Percentiles rank a stretch among this genome's conserved stretches.
Conservation (phyloP, 345 rosid genomes). For the Cardamine resedifolia region DNA sequence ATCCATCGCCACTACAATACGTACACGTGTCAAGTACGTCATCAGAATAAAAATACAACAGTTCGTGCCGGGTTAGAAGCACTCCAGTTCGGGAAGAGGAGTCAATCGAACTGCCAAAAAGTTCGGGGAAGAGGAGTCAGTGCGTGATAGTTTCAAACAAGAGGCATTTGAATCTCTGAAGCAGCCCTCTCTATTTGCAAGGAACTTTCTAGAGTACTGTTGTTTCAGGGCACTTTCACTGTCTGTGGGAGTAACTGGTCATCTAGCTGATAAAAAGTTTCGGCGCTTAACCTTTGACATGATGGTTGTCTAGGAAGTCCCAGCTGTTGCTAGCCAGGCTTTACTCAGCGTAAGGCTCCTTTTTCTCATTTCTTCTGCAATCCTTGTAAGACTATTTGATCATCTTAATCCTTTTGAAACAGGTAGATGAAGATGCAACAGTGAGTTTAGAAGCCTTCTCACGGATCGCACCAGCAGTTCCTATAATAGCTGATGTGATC, state of each 20-base stretch:
- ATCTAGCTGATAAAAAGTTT: constrained; percentile 79
- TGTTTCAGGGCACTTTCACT: constrained; percentile 85
- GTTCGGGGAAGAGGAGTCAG: too few species aligned
- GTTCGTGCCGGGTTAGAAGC: too few species aligned
- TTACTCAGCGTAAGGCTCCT: constrained; percentile 47
- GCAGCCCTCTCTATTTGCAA: constrained; percentile 71
- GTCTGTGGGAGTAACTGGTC: constrained; percentile 58
- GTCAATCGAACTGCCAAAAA: too few species aligned
- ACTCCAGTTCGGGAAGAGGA: too few species aligned
- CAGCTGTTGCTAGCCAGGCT: constrained; percentile 67
- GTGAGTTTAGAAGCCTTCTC: constrained; percentile 90
- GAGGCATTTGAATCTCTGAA: constrained; percentile 81
- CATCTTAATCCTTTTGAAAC: constrained; percentile 13
- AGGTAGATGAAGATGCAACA: constrained; percentile 74
- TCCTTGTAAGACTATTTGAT: background rate
- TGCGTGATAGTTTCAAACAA: constrained; percentile 66
- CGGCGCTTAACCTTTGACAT: constrained; percentile 82
- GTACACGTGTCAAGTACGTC: too few species aligned
- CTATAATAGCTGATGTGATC: constrained; percentile 77
- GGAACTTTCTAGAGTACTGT: constrained; percentile 90
- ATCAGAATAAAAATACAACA: too few species aligned
- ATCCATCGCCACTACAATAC: too few species aligned
- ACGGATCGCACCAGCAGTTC: constrained; percentile 87
- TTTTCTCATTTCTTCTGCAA: constrained; percentile 8
- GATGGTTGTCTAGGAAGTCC: constrained; percentile 98